A percentile compares a stretch with the other conserved stretches of the same genome.
Conservation (phyloP, 1,139 yeast species). For the Hyphopichia wangnamkhiaoensis region DNA sequence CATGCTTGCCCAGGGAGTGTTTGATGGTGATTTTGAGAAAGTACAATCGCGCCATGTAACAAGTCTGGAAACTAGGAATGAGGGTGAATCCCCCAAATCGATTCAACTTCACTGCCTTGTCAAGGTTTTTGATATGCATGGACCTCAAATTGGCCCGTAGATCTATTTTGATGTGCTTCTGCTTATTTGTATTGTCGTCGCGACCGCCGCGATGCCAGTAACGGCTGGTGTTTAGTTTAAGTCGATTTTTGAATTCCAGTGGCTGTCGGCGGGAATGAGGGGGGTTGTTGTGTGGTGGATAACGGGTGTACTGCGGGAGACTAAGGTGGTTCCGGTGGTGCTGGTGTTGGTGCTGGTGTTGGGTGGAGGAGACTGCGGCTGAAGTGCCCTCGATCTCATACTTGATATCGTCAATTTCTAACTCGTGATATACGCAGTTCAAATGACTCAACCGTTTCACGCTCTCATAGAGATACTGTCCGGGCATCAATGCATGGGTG, state of each 20-base stretch:
- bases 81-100: conserved; percentile 32
- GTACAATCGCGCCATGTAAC: conserved; percentile 54
- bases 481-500: not conserved
- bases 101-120: conserved; percentile 2
- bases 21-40: conserved; percentile 35
- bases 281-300: no score
- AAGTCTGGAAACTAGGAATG: conserved; percentile 59
- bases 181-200: no score
- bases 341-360: no score
- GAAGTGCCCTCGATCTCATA: not conserved
- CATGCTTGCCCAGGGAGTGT: conserved; percentile 1
- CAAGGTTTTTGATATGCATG: conserved; percentile 3
- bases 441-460: not conserved
- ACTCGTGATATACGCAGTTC: conserved; percentile 1
- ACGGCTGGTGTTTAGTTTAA: no score
- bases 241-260: no score
- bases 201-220: no score
- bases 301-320: no score
- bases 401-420: not conserved
- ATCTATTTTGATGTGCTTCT: not conserved
- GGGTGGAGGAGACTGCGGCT: no score
- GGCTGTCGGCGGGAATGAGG: no score
- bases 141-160: not conserved
- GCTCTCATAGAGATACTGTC: not conserved
- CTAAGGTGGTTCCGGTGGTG: no score